These are phyloP conservation scores for Porodaedalea pini DNA, from an alignment of 1,284 basidiomycete genomes.

Conservation along the genomic window DNA sequence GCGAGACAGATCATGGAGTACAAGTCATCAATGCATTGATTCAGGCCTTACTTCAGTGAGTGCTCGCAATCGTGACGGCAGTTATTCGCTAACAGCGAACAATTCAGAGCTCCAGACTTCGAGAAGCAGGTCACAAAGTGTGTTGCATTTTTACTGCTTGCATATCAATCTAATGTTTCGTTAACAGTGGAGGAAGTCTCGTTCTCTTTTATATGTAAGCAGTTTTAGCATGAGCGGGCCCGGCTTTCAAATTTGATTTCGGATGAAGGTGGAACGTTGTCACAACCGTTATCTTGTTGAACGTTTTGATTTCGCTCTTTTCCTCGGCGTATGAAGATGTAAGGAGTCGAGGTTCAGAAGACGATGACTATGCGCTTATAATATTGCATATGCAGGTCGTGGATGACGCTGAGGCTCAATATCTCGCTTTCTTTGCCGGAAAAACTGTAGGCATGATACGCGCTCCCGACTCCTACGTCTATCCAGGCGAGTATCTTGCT, in stretches of 20 bases:
- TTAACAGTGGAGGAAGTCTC: constrained; percentile 60
- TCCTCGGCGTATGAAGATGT: constrained; percentile 87
- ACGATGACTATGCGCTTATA: not conserved
- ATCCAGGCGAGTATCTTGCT: constrained; percentile 49
- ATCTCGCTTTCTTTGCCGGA: constrained; percentile 83
- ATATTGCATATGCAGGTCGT: constrained; percentile 43
- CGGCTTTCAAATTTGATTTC: constrained; percentile 1
- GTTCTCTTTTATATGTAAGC: constrained; percentile 68
- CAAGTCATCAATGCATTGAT: constrained; percentile 74
- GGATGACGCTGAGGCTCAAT: constrained; percentile 70
- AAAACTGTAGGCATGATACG: constrained; percentile 82
- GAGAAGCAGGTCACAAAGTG: constrained; percentile 29
- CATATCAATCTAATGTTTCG: not conserved
- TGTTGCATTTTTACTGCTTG: not conserved
- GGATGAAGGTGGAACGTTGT: constrained; percentile 74
- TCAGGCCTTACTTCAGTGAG: constrained; percentile 78
- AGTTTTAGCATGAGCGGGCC: too few relatives aligned
- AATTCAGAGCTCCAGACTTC: constrained; percentile 73
- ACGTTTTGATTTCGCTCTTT: constrained; percentile 93
- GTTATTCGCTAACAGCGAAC: constrained; percentile 9
- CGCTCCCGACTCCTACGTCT: constrained; percentile 76
- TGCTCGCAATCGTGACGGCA: constrained; percentile 16
- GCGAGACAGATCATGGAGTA: constrained; percentile 50
- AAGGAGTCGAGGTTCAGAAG: constrained; percentile 32
- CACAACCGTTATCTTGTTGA: constrained; percentile 85